These are phyloP conservation scores for Fraxinus velutina DNA, from an alignment of 305 asterid genomes.

Conservation along the genomic window DNA sequence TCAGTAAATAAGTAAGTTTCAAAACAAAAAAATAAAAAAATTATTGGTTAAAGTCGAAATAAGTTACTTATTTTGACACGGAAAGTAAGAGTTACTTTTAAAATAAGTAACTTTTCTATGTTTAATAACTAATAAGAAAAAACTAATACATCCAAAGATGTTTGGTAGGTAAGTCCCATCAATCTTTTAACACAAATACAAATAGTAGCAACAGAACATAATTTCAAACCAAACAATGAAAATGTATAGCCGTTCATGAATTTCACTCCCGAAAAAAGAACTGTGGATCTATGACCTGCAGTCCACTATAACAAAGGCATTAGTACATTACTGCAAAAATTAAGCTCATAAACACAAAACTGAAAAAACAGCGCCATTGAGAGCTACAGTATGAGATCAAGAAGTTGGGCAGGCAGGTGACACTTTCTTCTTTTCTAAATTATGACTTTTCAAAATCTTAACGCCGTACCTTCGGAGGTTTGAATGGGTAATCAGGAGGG, in stretches of 20 bases:
- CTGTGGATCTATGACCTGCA: not conserved
- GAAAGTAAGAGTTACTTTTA: too few relatives aligned
- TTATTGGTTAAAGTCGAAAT: too few relatives aligned
- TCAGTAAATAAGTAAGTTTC: too few relatives aligned
- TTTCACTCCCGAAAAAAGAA: not conserved
- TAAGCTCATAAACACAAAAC: not conserved
- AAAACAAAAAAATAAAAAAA: too few relatives aligned
- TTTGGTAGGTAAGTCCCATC: too few relatives aligned
- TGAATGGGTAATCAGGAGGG: constrained; percentile 64
- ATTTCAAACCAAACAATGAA: not conserved
- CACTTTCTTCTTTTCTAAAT: not conserved
- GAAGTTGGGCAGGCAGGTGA: not conserved
- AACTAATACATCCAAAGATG: too few relatives aligned
- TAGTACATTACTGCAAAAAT: not conserved
- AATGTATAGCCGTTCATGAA: not conserved
- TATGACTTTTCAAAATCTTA: not conserved
- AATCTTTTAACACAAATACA: not conserved
- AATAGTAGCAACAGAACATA: not conserved
- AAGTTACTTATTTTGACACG: too few relatives aligned
- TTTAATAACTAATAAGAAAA: too few relatives aligned
- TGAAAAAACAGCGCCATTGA: not conserved
- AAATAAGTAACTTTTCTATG: too few relatives aligned
- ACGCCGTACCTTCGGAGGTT: constrained; percentile 56
- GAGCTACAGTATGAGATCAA: not conserved
- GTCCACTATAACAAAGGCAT: not conserved